These are phyloP conservation scores for Saccharomyces hybrid DNA, from an alignment of 1,139 yeast species.

Conservation along the genomic window DNA sequence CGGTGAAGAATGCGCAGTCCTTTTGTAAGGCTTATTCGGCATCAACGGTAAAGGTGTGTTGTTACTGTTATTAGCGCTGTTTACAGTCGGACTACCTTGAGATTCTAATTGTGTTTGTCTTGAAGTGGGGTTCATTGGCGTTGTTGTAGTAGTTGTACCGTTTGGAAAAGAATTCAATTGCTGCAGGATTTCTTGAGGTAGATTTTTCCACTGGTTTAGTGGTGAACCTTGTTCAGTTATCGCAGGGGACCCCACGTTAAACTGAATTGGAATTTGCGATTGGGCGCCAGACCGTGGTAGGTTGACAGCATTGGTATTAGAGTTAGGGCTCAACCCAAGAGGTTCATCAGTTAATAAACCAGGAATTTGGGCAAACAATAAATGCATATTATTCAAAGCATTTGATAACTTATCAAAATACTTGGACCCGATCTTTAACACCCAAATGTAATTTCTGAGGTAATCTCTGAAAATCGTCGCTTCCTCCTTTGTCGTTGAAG, in stretches of 20 bases:
- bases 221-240: slow-evolving; percentile 10
- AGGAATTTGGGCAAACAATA: slow-evolving; percentile 58
- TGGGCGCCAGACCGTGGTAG: not conserved
- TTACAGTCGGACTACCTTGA: not conserved
- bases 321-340: not conserved
- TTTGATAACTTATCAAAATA: slow-evolving; percentile 69
- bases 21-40: not conserved
- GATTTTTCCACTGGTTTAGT: slow-evolving; percentile 9
- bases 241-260: slow-evolving; percentile 6
- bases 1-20: not conserved
- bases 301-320: not conserved
- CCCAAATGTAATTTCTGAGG: slow-evolving; percentile 68
- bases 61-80: not conserved
- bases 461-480: slow-evolving; percentile 56
- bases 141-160: not conserved
- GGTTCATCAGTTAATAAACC: slow-evolving; percentile 49
- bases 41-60: not conserved
- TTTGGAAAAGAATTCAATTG: slow-evolving; percentile 6
- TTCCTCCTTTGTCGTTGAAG: slow-evolving; percentile 55
- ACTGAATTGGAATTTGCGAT: not conserved
- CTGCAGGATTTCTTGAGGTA: slow-evolving; percentile 21
- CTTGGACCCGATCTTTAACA: slow-evolving; percentile 60
- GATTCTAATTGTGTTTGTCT: not conserved
- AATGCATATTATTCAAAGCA: slow-evolving; percentile 61
- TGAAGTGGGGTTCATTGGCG: not conserved